Evolutionary conservation across 2,329 filamentous ascomycete species (phyloP), one percentile per base, ranked within the genome.

Genomic region (Westerdykella ornata): DNA sequence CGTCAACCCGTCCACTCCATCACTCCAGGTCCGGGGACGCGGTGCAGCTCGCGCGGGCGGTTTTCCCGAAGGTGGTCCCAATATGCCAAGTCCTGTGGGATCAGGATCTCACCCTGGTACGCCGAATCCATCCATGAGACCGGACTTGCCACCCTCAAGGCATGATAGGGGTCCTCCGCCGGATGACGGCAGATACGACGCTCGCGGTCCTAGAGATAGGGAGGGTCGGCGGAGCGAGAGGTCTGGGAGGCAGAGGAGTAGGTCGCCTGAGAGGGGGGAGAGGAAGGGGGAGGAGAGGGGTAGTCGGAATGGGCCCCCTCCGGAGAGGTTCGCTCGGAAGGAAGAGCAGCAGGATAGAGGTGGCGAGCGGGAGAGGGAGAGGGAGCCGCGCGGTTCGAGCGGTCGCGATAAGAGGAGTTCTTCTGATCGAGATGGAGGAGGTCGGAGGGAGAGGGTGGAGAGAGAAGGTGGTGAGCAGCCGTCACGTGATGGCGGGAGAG

Each of bases 141-240:
- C 44, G 2, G 60, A 63, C 13, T 47, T 42, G 3, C 53, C 53
- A 20, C 48, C 57, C 12, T 42, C 43, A 12, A 56, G 59, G 38
- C 42, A 26, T 14, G 49, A 48, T 19, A 48, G 56, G 35, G 59
- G 59, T n/a, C 44, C 39, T 20, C 34, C 39, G 31, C 39, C 34
- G 8, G 59, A 63, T 34, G 56, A 61, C 16, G 46, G 42, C 7
- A 52, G 57, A 35, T 47, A 48, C 3, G 59, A 62, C 15, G 51
- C 55, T 14, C 56, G 59, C n/a, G 53, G 53, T 17, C 57, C 56
- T 28, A 48, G 57, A 20, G 56, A 62, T 28, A 48, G 57, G 20
- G 56, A 62, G 17, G 49, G 51, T 34, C 49, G 53, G 35, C 56
- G 58, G n/a, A 51, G 52, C 20, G 57, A 59, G 41, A 53, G 57